Conservation (phyloP, 352 stramenopile species). For the Phytophthora lateralis region DNA sequence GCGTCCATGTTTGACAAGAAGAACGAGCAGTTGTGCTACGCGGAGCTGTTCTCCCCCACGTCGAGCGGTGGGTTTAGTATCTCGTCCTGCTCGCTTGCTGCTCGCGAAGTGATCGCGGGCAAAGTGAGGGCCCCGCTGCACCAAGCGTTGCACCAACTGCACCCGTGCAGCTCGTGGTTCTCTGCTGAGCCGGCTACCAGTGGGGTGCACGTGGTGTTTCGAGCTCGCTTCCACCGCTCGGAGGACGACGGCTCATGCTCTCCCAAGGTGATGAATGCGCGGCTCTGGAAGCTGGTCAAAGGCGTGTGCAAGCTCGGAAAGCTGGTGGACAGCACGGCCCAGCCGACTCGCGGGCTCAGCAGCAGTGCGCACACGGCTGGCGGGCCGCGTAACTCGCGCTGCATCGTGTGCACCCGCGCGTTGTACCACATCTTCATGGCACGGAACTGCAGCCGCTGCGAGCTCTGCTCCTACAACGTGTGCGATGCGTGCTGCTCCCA, state of each 20-base stretch:
- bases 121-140: slow-evolving; percentile 19
- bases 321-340: slow-evolving; percentile 9
- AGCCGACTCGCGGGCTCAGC: slow-evolving; percentile 3
- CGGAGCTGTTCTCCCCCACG: slow-evolving; percentile 38
- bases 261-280: slow-evolving; percentile 30
- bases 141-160: slow-evolving; percentile 30
- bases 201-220: slow-evolving; percentile 32
- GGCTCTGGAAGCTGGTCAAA: slow-evolving; percentile 32
- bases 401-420: slow-evolving; percentile 35
- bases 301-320: slow-evolving; percentile 36
- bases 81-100: slow-evolving; percentile 30
- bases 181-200: slow-evolving; percentile 30
- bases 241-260: slow-evolving; percentile 26
- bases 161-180: slow-evolving; percentile 28
- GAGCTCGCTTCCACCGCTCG: slow-evolving; percentile 28
- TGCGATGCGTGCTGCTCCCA: slow-evolving; percentile 33
- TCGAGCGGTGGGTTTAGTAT: slow-evolving; percentile 36
- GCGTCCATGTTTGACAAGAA: slow-evolving; percentile 35
- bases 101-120: slow-evolving; percentile 26
- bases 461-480: slow-evolving; percentile 40
- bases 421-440: slow-evolving; percentile 27
- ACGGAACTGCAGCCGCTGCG: slow-evolving; percentile 27
- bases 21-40: slow-evolving; percentile 44
- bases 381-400: slow-evolving; percentile 37
- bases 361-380: neutral